A percentile compares a stretch with the other conserved stretches of the same genome.
These are phyloP conservation scores for Pseudonitzschia pungens DNA, from an alignment of 108 stramenopile genomes.

Conservation along the genomic window DNA sequence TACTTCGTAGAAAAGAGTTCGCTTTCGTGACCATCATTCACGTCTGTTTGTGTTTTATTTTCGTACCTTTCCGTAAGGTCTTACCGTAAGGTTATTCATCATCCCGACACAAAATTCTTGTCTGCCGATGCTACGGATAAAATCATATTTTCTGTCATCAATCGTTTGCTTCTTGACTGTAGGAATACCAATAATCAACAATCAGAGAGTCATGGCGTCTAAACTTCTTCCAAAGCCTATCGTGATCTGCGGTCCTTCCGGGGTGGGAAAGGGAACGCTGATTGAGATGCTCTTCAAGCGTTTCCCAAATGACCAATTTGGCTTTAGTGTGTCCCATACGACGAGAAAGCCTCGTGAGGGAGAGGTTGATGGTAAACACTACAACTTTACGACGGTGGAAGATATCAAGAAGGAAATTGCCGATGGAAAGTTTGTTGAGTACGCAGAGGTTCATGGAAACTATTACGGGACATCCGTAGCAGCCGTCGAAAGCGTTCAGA, in stretches of 20 bases:
- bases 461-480: slow-evolving; percentile 77
- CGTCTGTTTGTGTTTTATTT: no score
- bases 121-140: no score
- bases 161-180: no score
- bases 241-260: slow-evolving; percentile 58
- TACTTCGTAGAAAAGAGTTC: no score
- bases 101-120: no score
- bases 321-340: slow-evolving; percentile 93
- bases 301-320: slow-evolving; percentile 63
- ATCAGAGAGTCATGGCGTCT: not conserved
- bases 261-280: slow-evolving; percentile 62
- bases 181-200: not conserved
- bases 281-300: slow-evolving; percentile 76
- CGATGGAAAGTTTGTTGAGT: slow-evolving; percentile 78
- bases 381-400: slow-evolving; percentile 88
- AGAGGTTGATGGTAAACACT: slow-evolving; percentile 87
- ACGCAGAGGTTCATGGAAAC: slow-evolving; percentile 91
- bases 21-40: no score
- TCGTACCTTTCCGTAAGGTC: no score
- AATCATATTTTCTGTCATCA: no score
- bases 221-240: slow-evolving; percentile 41
- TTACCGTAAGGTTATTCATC: no score
- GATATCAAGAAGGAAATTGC: slow-evolving; percentile 84
- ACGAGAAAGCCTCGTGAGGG: slow-evolving; percentile 89
- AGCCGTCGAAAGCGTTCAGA: slow-evolving; percentile 81